Base-by-base conservation (phyloP, 2,329 filamentous ascomycete genomes). In the Phialemoniopsis sp. region DNA sequence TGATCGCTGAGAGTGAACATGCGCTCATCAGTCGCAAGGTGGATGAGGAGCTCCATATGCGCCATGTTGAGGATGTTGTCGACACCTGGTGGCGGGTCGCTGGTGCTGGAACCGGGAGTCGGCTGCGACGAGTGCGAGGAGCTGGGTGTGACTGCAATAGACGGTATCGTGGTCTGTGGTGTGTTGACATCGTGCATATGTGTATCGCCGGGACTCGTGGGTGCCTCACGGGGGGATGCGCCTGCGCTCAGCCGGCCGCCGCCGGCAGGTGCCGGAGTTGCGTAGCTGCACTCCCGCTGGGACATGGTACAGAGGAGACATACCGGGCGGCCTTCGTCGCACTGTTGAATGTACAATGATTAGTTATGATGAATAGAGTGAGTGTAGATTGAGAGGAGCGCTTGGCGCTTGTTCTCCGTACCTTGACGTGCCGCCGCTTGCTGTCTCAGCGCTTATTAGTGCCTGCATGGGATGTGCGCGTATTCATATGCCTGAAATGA, bases 21-120 rank as follows among this genome's bases (percentile, higher is more conserved):
- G 8, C 51, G 44, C 13, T 46, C 35, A 19, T 52, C 39, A 12
- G 46, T 31, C 29, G 43, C 38, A n/a, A 56, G 44, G 34, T 63
- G 59, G 16, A 58, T 43, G 26, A 64, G 46, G 14, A 63, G 56
- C 34, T 64, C 58, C 49, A 58, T 58, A 42, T 64, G 61, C 26
- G 48, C 42, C 17, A 56, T 35, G 16, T 64, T 63, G 29, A 64
- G 43, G 15, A 37, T 26, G 4, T 46, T 40, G 7, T 50, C 42
- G 7, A 34, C 10, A n/a, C 19, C 13, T 6, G 37, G 13, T 10
- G 32, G 19, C 12, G 29, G 18, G 17, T 19, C 21, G 29, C 13
- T 17, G 13, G 19, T 31, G 13, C 8, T 29, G 17, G 12, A n/a
- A 4, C 36, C 9, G 18, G 4, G 31, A 32, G 21, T 29, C 30